Evolutionary conservation across 805 yeast species (phyloP).

Genomic region (Nakazawaea laoshanensis): DNA sequence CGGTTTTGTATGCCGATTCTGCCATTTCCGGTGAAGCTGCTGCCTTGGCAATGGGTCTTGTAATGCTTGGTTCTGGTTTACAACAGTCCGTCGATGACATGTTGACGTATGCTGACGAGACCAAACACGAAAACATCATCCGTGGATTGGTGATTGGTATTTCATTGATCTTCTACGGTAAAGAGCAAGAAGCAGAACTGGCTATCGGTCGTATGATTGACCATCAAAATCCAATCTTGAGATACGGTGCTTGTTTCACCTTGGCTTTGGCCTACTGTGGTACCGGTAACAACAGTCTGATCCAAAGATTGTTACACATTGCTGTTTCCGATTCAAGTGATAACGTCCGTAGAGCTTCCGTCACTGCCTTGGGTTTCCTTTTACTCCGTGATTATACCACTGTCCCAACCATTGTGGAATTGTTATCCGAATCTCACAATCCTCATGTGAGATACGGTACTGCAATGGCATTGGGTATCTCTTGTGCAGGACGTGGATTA

Average conservation of each 20-base stretch:
- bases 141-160: slow-evolving; percentile 90
- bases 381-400: slow-evolving; percentile 85
- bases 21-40: slow-evolving; percentile 96
- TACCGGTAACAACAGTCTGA: slow-evolving; percentile 84
- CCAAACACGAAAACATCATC: slow-evolving; percentile 91
- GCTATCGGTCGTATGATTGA: slow-evolving; percentile 56
- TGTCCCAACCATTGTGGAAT: slow-evolving; percentile 90
- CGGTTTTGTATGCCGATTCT: slow-evolving; percentile 79
- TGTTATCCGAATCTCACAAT: slow-evolving; percentile 88
- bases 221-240: slow-evolving; percentile 74
- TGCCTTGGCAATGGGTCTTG: slow-evolving; percentile 91
- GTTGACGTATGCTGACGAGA: slow-evolving; percentile 87
- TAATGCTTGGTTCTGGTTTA: slow-evolving; percentile 86
- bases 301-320: slow-evolving; percentile 75
- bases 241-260: slow-evolving; percentile 95
- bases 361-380: slow-evolving; percentile 84
- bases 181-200: slow-evolving; percentile 71
- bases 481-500: slow-evolving; percentile 92
- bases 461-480: slow-evolving; percentile 92
- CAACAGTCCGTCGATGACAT: slow-evolving; percentile 64
- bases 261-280: slow-evolving; percentile 96
- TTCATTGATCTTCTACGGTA: slow-evolving; percentile 79
- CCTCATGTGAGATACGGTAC: slow-evolving; percentile 99
- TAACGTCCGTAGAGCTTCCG: slow-evolving; percentile 95
- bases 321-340: slow-evolving; percentile 97